These are phyloP conservation scores for Tricholoma hemisulphureum DNA, from an alignment of 768 basidiomycete genomes.

Conservation along the genomic window DNA sequence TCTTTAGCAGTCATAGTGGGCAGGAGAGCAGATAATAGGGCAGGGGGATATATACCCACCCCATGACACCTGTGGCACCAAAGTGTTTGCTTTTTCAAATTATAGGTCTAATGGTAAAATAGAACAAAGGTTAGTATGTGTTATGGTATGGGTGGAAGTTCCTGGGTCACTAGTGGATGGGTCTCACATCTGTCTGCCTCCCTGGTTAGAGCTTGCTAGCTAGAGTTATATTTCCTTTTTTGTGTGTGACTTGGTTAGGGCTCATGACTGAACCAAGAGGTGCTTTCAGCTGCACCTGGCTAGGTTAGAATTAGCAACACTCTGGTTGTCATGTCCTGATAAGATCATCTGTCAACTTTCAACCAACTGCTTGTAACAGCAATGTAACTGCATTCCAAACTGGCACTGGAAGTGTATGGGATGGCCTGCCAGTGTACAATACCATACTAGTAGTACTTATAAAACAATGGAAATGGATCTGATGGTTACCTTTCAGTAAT, in stretches of 20 bases:
- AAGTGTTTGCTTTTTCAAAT: not conserved
- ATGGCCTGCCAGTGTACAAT: not conserved
- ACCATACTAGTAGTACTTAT: constrained; percentile 21
- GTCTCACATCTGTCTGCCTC: not conserved
- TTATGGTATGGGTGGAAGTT: not conserved
- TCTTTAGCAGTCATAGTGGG: not conserved
- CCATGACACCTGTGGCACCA: not conserved
- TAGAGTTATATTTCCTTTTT: no score
- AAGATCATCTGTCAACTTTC: no score
- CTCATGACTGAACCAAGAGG: no score
- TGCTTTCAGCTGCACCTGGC: no score
- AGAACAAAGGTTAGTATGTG: not conserved
- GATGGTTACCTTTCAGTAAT: constrained; percentile 16
- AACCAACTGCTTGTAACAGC: no score
- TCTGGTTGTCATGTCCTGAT: no score
- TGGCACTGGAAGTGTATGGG: no score
- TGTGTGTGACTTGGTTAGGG: no score
- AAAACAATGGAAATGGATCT: no score
- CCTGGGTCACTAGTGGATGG: not conserved
- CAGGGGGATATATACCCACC: not conserved
- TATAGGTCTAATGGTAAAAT: not conserved
- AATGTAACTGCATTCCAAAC: no score
- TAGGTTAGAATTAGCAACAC: no score
- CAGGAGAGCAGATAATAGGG: not conserved
- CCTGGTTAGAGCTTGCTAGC: no score